Conservation (phyloP, 805 yeast species). For the Starmerella vaccinii region DNA sequence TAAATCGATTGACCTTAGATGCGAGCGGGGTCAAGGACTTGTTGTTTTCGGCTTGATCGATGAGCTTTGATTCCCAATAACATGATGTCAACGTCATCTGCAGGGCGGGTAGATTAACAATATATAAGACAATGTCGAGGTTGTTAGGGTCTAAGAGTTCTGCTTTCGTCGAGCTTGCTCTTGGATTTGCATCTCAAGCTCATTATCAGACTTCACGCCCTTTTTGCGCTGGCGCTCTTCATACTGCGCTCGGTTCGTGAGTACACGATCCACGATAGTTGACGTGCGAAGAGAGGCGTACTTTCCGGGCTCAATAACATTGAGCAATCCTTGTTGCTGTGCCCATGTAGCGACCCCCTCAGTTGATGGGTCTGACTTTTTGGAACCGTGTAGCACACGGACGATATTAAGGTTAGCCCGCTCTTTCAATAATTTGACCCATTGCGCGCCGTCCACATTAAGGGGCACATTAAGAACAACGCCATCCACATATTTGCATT, state of each 20-base stretch:
- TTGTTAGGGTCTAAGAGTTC: no score
- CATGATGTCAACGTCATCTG: neutral
- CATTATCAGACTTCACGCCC: conserved; percentile 64
- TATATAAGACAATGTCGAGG: no score
- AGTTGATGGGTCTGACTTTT: neutral
- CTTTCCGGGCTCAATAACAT: conserved; percentile 42
- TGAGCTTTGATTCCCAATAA: no score
- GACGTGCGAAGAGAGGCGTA: conserved; percentile 57
- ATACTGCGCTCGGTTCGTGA: conserved; percentile 55
- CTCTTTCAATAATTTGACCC: conserved; percentile 33
- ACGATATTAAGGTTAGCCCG: neutral
- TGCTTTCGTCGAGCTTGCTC: conserved; percentile 18
- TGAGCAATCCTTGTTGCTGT: conserved; percentile 32
- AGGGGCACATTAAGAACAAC: conserved; percentile 60
- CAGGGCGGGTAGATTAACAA: no score
- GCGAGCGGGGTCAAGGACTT: no score
- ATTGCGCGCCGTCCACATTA: conserved; percentile 37
- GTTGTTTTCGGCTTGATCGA: no score
- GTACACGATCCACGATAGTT: conserved; percentile 65
- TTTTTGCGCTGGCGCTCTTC: conserved; percentile 80
- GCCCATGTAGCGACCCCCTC: conserved; percentile 24
- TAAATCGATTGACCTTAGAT: no score
- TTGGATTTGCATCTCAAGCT: conserved; percentile 29
- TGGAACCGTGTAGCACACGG: conserved; percentile 12
- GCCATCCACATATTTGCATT: conserved; percentile 76